These are phyloP conservation scores for Colletotrichum tamarilloi DNA, from an alignment of 2,329 filamentous ascomycete species.

Conservation along the genomic window DNA sequence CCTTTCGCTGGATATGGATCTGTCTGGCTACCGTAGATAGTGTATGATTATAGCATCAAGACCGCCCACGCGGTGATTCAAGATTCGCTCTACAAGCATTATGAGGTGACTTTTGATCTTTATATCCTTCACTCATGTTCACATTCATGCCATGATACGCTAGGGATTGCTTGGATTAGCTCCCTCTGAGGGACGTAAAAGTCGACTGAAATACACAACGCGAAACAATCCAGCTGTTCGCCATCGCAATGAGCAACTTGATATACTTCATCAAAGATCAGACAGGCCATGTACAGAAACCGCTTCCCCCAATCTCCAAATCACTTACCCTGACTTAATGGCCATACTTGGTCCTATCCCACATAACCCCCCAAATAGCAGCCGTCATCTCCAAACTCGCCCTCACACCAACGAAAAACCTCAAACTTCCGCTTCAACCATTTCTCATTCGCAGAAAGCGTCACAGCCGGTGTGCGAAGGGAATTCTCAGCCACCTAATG, in stretches of 20 bases:
- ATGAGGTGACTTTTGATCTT: background rate
- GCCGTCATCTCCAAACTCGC: background rate
- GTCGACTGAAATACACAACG: background rate
- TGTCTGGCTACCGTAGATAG: background rate
- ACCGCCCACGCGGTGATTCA: background rate
- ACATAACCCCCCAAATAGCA: background rate
- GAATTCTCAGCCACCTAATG: background rate
- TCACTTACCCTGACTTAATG: background rate
- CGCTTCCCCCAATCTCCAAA: no score
- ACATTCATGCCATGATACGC: background rate
- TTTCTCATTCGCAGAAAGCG: background rate
- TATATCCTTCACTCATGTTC: no score
- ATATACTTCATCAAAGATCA: background rate
- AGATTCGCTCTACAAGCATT: background rate
- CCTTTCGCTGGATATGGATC: background rate
- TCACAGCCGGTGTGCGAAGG: background rate
- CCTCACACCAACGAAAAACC: background rate
- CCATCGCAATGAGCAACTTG: background rate
- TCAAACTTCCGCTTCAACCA: background rate
- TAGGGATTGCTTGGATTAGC: background rate
- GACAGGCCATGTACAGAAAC: background rate
- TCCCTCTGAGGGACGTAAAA: background rate
- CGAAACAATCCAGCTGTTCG: background rate
- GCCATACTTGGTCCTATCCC: background rate
- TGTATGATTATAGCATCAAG: conserved; percentile 13